These are phyloP conservation scores for Solanum ossicruentum DNA, from an alignment of 257 asterid genomes.

Conservation along the genomic window DNA sequence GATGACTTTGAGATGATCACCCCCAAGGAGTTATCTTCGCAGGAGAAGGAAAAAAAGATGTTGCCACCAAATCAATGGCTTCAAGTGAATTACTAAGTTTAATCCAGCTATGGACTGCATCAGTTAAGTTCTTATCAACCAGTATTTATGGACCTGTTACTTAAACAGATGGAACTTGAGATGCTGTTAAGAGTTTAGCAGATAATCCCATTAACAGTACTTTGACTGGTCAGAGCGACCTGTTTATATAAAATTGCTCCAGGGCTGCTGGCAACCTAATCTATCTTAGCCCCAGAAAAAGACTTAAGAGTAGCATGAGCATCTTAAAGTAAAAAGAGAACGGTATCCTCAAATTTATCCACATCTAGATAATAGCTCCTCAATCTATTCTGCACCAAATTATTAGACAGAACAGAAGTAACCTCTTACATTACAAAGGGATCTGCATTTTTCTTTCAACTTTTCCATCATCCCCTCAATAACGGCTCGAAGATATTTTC, in stretches of 20 bases:
- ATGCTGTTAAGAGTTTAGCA: background rate
- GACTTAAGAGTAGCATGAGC: background rate
- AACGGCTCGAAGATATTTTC: slow-evolving; percentile 18
- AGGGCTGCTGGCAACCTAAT: background rate
- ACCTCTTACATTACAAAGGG: slow-evolving; percentile 34
- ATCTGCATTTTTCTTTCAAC: slow-evolving; percentile 31
- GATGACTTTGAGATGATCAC: background rate
- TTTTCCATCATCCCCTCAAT: slow-evolving; percentile 23
- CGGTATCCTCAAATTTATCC: background rate
- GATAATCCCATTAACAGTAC: background rate
- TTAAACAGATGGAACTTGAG: background rate
- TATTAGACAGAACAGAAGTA: background rate
- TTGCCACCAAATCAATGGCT: background rate
- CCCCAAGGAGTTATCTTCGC: background rate
- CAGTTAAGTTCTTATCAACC: background rate
- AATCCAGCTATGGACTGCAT: background rate
- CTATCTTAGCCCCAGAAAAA: background rate
- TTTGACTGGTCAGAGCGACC: background rate
- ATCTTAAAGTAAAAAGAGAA: background rate
- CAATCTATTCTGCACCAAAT: background rate
- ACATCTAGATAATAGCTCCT: background rate
- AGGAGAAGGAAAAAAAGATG: background rate
- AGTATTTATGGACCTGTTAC: background rate
- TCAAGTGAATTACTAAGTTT: background rate
- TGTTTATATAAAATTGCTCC: background rate